A percentile compares a stretch with the other conserved stretches of the same genome.
Evolutionary conservation across 331 rosid species (phyloP).

Genomic region (Rosa hybrid): DNA sequence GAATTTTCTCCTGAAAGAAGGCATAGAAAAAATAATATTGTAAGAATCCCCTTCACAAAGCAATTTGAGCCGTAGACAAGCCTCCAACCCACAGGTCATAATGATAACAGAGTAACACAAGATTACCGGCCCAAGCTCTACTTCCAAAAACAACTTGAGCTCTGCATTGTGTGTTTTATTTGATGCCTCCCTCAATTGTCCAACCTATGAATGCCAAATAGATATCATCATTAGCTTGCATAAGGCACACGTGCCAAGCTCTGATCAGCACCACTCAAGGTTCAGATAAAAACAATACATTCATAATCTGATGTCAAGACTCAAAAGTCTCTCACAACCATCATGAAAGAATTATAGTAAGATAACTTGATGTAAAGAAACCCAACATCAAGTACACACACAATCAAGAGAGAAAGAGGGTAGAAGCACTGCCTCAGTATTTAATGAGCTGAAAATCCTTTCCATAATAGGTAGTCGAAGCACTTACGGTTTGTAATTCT

Average conservation of each 20-base stretch:
- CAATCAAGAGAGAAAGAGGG: background rate
- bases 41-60: background rate
- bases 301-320: background rate
- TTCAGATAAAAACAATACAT: background rate
- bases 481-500: conserved; percentile 58
- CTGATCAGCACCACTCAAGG: background rate
- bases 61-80: background rate
- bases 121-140: conserved; percentile 66
- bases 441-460: background rate
- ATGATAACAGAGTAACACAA: conserved; percentile 6
- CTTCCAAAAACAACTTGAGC: conserved; percentile 73
- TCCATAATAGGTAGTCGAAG: background rate
- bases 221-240: conserved; percentile 14
- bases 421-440: background rate
- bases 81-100: conserved; percentile 10
- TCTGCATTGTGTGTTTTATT: conserved; percentile 63
- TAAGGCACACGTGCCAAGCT: background rate
- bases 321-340: background rate
- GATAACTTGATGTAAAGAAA: background rate
- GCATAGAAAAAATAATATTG: conserved; percentile 5
- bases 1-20: conserved; percentile 54
- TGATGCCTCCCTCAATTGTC: conserved; percentile 61
- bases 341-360: background rate
- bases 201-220: conserved; percentile 53
- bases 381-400: no score